Percentiles rank a stretch among this genome's conserved stretches.
Conservation (phyloP, 768 basidiomycete species). For the Lepiota venenata region DNA sequence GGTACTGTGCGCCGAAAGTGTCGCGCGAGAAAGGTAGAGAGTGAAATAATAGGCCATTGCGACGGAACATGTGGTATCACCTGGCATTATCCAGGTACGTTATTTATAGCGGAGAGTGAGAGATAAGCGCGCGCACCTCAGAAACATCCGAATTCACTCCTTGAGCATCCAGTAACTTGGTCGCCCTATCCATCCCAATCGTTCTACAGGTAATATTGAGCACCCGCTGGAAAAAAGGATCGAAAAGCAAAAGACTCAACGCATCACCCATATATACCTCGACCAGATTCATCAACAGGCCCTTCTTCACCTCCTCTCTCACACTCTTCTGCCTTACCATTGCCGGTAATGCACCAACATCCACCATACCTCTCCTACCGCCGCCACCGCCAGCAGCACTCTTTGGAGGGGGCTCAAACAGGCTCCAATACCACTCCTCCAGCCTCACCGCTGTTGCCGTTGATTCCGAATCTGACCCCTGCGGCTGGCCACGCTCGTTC, state of each 20-base stretch:
- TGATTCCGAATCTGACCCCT: not conserved
- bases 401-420: constrained; percentile 33
- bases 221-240: not conserved
- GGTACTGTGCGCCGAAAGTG: no score
- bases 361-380: constrained; percentile 12
- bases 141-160: constrained; percentile 72
- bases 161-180: constrained; percentile 75
- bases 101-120: no score
- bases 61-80: no score
- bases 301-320: constrained; percentile 47
- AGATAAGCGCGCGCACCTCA: constrained; percentile 51
- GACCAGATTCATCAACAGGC: constrained; percentile 65
- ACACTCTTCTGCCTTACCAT: constrained; percentile 33
- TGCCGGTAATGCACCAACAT: constrained; percentile 9
- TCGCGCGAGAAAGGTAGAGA: no score
- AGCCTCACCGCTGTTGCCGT: constrained; percentile 31
- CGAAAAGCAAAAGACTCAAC: constrained; percentile 33
- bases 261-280: constrained; percentile 81
- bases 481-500: not conserved
- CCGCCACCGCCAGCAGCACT: no score
- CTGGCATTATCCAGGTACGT: constrained; percentile 33
- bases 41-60: no score
- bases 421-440: constrained; percentile 50
- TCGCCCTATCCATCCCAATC: constrained; percentile 54
- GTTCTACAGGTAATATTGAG: constrained; percentile 34